Evolutionary conservation across 495 filamentous ascomycete species (phyloP), one percentile per base, ranked within the genome.

Genomic region (Schizothecium vesticola): DNA sequence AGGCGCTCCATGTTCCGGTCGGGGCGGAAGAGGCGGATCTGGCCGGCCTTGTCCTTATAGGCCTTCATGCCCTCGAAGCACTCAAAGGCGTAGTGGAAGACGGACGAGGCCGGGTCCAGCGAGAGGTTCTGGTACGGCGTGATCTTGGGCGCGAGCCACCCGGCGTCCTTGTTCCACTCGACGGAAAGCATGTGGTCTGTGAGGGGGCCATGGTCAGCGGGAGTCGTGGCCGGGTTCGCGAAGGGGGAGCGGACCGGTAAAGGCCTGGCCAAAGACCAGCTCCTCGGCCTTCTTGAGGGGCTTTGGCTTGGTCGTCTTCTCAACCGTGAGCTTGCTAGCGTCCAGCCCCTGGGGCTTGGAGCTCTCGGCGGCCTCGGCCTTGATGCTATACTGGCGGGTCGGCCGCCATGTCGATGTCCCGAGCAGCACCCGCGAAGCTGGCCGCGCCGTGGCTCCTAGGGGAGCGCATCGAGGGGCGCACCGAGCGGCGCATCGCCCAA

Each of bases 31-130:
- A 99, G 80, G 21, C 93, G 89, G 67, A 94, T 86, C 58, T 88
- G 74, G 61, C 92, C 92, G 16, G 85, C 78, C 61, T 79, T 83
- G 80, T 95, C 91, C 75, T 90, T 92, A 84, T 98, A 98, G 36
- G 96, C 96, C 81, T 99, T 99, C 93, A 98, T 96, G 69, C 95
- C 95, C 80, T 99, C 95, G 81, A 99, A 99, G 77, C 89, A 92
- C 77, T 93, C 91, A 75, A 98, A 98, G 55, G 91, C 95, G 79
- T 99, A 99, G 86, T 99, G 95, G 82, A 99, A 94, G 58, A 97
- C 95, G 82, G 94, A 98, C 57, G 93, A 94, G 7, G 95, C 92
- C 26, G 95, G 95, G 78, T 98, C 96, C 66, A 99, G 88, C 64
- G 90, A 92, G 71, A 99, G 91, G 81, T 97, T 97, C 79, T 97